Percentiles rank a stretch among this genome's conserved stretches.
phyloP scores from a whole-genome alignment of 2,329 filamentous ascomycete genomes.

The Diaporthe sp. region DNA sequence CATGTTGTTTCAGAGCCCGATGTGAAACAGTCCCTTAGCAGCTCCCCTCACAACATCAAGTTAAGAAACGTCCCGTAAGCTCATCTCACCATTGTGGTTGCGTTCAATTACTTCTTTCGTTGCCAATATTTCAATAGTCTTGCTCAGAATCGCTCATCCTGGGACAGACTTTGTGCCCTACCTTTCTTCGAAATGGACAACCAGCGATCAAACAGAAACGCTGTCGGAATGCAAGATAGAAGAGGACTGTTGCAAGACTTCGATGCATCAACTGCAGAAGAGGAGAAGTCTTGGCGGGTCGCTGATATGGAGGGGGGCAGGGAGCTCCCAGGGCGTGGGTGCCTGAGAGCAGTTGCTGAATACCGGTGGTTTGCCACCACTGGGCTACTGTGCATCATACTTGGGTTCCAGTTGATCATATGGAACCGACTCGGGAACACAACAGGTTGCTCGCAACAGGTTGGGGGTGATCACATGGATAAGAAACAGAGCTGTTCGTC shows the following conservation, averaged over 20 bases:
- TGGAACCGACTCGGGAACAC: conserved; percentile 33
- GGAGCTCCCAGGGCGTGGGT: conserved; percentile 21
- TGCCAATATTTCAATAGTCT: background rate
- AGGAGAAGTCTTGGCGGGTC: conserved; percentile 43
- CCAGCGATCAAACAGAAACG: conserved; percentile 36
- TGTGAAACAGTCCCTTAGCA: background rate
- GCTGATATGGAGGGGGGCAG: conserved; percentile 30
- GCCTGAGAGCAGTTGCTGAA: conserved; percentile 35
- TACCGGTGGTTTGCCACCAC: conserved; percentile 47
- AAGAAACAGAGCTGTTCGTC: conserved; percentile 49
- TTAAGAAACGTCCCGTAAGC: background rate
- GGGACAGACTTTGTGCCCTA: background rate
- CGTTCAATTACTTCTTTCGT: background rate
- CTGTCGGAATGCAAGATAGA: conserved; percentile 41
- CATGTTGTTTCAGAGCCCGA: conserved; percentile 15
- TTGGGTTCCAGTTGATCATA: conserved; percentile 40
- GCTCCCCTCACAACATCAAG: background rate
- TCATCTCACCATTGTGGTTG: background rate
- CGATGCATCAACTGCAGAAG: conserved; percentile 41
- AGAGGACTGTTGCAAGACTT: conserved; percentile 45
- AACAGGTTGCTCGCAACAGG: conserved; percentile 41
- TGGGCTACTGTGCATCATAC: conserved; percentile 43
- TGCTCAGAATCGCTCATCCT: no score
- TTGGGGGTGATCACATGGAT: conserved; percentile 51
- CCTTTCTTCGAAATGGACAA: background rate